Percentiles rank a stretch among this genome's conserved stretches.
These are phyloP conservation scores for Apiospora rasikravindrae DNA, from an alignment of 2,329 filamentous ascomycete genomes.

Conservation along the genomic window DNA sequence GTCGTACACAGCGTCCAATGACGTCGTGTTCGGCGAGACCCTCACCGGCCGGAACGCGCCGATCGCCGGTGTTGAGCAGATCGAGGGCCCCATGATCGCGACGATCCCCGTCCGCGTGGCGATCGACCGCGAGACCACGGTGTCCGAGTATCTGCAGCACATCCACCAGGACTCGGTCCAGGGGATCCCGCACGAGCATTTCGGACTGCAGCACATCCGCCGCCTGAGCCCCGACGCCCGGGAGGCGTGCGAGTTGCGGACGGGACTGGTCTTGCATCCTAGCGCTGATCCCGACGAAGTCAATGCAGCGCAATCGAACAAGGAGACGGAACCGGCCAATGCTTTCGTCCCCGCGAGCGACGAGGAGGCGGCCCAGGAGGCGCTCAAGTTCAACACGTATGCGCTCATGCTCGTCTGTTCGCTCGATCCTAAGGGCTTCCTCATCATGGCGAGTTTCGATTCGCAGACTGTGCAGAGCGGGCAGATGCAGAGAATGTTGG, in stretches of 20 bases:
- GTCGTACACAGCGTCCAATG: slow-evolving; percentile 55
- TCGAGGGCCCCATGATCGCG: slow-evolving; percentile 66
- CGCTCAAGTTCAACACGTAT: slow-evolving; percentile 64
- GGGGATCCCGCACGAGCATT: slow-evolving; percentile 69
- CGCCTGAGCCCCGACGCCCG: slow-evolving; percentile 59
- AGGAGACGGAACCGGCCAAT: slow-evolving; percentile 48
- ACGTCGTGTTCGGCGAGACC: slow-evolving; percentile 65
- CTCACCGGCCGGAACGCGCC: slow-evolving; percentile 61
- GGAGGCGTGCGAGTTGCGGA: slow-evolving; percentile 61
- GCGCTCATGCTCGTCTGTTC: slow-evolving; percentile 70
- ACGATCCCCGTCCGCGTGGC: slow-evolving; percentile 62
- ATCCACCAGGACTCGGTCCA: slow-evolving; percentile 62
- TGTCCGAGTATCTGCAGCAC: slow-evolving; percentile 58
- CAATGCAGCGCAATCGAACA: not conserved
- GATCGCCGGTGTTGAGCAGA: slow-evolving; percentile 54
- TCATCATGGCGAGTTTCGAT: slow-evolving; percentile 69
- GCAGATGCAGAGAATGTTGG: slow-evolving; percentile 58
- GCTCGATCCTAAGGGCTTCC: slow-evolving; percentile 59
- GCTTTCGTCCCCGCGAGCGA: slow-evolving; percentile 61
- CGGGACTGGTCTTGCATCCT: slow-evolving; percentile 55
- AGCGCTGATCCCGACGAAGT: not conserved
- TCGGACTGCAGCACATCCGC: slow-evolving; percentile 65
- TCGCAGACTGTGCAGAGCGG: slow-evolving; percentile 59
- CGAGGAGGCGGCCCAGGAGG: slow-evolving; percentile 62
- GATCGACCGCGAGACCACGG: slow-evolving; percentile 46